A percentile compares a stretch with the other conserved stretches of the same genome.
phyloP scores from a whole-genome alignment of 2,329 filamentous ascomycete species.

The Alternaria solani region DNA sequence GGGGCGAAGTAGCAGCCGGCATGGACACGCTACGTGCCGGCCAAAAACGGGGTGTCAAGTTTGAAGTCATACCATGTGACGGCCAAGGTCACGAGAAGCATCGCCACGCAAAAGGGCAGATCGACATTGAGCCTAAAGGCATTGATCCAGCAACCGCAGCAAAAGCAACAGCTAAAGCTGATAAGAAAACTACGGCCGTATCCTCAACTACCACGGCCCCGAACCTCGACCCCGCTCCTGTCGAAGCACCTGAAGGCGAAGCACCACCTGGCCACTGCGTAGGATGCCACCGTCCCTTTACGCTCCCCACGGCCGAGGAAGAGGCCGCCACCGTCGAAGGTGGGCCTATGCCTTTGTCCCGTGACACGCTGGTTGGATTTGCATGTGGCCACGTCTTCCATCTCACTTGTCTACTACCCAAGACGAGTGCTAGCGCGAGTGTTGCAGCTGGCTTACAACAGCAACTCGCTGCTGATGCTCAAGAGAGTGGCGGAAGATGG shows the following conservation, averaged over 20 bases:
- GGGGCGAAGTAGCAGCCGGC: slow-evolving; percentile 84
- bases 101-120: slow-evolving; percentile 26
- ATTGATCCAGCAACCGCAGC: slow-evolving; percentile 39
- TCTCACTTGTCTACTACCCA: slow-evolving; percentile 70
- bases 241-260: slow-evolving; percentile 29
- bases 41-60: slow-evolving; percentile 86
- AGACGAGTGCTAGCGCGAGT: slow-evolving; percentile 52
- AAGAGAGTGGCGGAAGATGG: slow-evolving; percentile 55
- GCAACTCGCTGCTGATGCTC: slow-evolving; percentile 48
- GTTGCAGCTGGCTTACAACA: slow-evolving; percentile 56
- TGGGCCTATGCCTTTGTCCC: slow-evolving; percentile 36
- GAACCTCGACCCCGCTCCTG: slow-evolving; percentile 35
- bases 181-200: slow-evolving; percentile 31
- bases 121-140: slow-evolving; percentile 41
- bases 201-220: slow-evolving; percentile 29
- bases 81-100: slow-evolving; percentile 40
- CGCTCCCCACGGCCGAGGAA: slow-evolving; percentile 41
- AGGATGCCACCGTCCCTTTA: slow-evolving; percentile 44
- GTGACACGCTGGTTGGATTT: slow-evolving; percentile 78
- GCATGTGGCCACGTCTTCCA: slow-evolving; percentile 86
- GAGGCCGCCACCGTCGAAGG: slow-evolving; percentile 31
- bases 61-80: slow-evolving; percentile 69
- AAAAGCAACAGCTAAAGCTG: slow-evolving; percentile 28
- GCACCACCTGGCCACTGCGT: slow-evolving; percentile 48
- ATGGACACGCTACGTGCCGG: slow-evolving; percentile 83